Evolutionary conservation across 495 filamentous ascomycete species (phyloP), one percentile per base, ranked within the genome.

Genomic region (Penicillium lividum): DNA sequence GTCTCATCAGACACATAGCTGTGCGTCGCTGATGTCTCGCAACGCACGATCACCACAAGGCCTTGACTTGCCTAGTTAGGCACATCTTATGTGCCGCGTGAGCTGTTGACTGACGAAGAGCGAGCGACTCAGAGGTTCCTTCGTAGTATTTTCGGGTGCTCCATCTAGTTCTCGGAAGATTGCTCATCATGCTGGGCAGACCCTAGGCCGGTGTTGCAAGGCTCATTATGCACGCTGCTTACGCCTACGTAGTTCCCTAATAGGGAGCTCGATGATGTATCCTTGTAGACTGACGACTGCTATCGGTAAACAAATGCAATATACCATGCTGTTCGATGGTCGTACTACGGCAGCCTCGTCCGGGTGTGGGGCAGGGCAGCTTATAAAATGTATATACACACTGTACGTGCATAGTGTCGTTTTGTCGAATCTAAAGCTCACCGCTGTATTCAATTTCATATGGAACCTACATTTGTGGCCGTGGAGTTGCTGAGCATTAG

Each of bases 381-480:
- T 48, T 13, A n/a, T 13, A 48, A 48, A 2, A 9, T 29, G n/a
- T 3, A 29, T 30, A 30, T 48, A 48, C 11, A 29, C 22, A 48
- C 5, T 6, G 45, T 28, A 48, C 45, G 45, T 48, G 45, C n/a
- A 48, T 13, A 13, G 45, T 48, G 45, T 48, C 27, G 30, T 15
- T 48, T 48, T 30, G n/a, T 48, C 45, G 45, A 13, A 48, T 48
- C 27, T 30, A 48, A 13, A 27, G 45, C 45, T 48, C 45, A 48
- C 45, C 27, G 27, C 45, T 6, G 11, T 48, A 30, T 15, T 40
- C 10, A 40, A n/a, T 40, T n/a, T n/a, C 3, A 48, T 48, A 30
- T 6, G 45, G 27, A 28, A 30, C 45, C 27, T 30, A 31, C 8
- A 0, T 29, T 48, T 48, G 27, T 48, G 27, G 45, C 45, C 27